Conservation (phyloP, 2,329 filamentous ascomycete genomes). For the Alternaria sp. region DNA sequence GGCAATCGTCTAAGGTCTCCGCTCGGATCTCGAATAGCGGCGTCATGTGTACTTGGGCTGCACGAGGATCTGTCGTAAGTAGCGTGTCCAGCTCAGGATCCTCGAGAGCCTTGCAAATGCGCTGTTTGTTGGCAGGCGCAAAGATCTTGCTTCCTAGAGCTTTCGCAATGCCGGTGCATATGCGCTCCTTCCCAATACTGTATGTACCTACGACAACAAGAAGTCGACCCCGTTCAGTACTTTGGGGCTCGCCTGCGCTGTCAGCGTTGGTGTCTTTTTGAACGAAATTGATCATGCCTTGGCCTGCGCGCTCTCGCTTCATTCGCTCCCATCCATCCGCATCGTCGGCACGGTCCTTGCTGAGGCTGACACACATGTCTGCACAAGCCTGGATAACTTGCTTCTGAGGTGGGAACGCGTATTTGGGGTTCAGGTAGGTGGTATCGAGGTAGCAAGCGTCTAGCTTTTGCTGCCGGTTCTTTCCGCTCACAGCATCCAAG, state of each 20-base stretch:
- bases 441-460: slow-evolving; percentile 98
- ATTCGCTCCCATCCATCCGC: slow-evolving; percentile 65
- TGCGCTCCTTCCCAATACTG: slow-evolving; percentile 96
- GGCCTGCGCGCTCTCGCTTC: slow-evolving; percentile 63
- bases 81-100: slow-evolving; percentile 80
- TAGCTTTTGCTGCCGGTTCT: slow-evolving; percentile 81
- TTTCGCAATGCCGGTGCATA: slow-evolving; percentile 89
- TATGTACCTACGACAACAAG: slow-evolving; percentile 96
- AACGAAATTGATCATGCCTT: slow-evolving; percentile 71
- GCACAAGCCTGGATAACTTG: slow-evolving; percentile 89
- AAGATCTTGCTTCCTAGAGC: slow-evolving; percentile 90
- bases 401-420: slow-evolving; percentile 88
- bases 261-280: slow-evolving; percentile 54
- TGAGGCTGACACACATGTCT: slow-evolving; percentile 82
- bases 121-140: slow-evolving; percentile 81
- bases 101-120: slow-evolving; percentile 83
- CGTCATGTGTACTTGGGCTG: slow-evolving; percentile 98
- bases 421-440: slow-evolving; percentile 94
- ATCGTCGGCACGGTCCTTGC: slow-evolving; percentile 68
- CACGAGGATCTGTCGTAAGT: slow-evolving; percentile 79
- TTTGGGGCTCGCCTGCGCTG: slow-evolving; percentile 41
- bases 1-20: slow-evolving; percentile 89
- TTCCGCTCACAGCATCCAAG: slow-evolving; percentile 73
- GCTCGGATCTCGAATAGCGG: slow-evolving; percentile 92
- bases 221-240: slow-evolving; percentile 68